phyloP scores from a whole-genome alignment of 495 filamentous ascomycete species.

The Trichoderma gamsii region DNA sequence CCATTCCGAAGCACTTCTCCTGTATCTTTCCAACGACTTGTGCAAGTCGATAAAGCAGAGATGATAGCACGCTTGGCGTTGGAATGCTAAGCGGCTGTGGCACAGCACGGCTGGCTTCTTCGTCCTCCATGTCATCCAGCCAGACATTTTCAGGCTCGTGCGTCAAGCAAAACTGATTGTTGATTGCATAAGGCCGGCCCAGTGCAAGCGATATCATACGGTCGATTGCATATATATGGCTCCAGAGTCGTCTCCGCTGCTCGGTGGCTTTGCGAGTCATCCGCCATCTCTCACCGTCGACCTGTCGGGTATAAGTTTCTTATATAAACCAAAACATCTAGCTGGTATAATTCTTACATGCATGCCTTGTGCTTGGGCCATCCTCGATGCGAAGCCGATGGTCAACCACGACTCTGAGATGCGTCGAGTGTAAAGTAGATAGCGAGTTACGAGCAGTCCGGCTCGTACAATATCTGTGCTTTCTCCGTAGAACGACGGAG shows the following conservation, averaged over 20 bases:
- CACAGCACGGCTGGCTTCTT: not conserved
- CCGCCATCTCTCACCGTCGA: not conserved
- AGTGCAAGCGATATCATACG: slow-evolving; percentile 3
- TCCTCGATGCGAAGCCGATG: slow-evolving; percentile 3
- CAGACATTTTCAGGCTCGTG: slow-evolving; percentile 3
- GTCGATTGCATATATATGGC: slow-evolving; percentile 1
- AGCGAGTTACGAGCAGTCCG: not conserved
- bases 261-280: not conserved
- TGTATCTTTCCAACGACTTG: slow-evolving; percentile 5
- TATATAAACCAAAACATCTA: not conserved
- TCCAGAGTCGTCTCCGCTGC: slow-evolving; percentile 8
- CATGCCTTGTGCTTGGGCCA: slow-evolving; percentile 6
- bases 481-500: slow-evolving; percentile 2
- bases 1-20: slow-evolving; percentile 2
- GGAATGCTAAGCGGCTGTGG: not conserved
- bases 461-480: slow-evolving; percentile 10
- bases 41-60: slow-evolving; percentile 1
- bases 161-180: not conserved
- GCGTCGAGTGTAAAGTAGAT: slow-evolving; percentile 1
- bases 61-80: not conserved
- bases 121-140: slow-evolving; percentile 4
- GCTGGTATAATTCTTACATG: not conserved
- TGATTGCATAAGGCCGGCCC: slow-evolving; percentile 5
- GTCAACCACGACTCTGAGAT: slow-evolving; percentile 4
- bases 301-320: not conserved